Conservation (phyloP, 768 basidiomycete species). For the Hygrocybe punicea region DNA sequence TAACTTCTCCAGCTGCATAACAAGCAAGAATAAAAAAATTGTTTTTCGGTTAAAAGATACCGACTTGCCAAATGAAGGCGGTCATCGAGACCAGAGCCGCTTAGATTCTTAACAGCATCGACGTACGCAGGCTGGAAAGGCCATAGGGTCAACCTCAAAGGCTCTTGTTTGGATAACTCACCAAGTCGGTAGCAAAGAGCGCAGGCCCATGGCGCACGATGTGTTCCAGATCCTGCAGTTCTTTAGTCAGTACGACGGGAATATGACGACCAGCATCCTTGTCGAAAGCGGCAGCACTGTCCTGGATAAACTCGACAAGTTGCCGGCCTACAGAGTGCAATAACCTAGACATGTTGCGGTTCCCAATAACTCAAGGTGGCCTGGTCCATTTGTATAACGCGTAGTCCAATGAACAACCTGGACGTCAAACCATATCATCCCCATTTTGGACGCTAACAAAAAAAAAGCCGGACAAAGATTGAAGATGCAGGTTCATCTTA, state of each 20-base stretch:
- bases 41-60: background rate
- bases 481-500: no score
- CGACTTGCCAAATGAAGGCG: conserved; percentile 55
- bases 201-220: conserved; percentile 27
- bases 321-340: background rate
- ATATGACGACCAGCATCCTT: conserved; percentile 33
- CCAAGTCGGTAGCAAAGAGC: conserved; percentile 28
- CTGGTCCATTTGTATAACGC: no score
- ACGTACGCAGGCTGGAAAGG: conserved; percentile 43
- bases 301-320: conserved; percentile 21
- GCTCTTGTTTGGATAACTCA: conserved; percentile 15
- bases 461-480: background rate
- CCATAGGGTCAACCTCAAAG: background rate
- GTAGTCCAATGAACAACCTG: no score
- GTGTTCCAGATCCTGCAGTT: conserved; percentile 28
- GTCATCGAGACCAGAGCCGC: conserved; percentile 50
- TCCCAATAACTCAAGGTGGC: background rate
- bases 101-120: conserved; percentile 46
- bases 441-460: no score
- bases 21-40: conserved; percentile 6
- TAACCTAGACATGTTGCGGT: background rate
- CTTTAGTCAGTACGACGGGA: conserved; percentile 21
- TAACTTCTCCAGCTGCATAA: conserved; percentile 59
- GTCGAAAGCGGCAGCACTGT: conserved; percentile 30
- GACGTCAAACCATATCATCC: no score